phyloP scores from a whole-genome alignment of 1,284 basidiomycete species.

The Rhodotorula sp. region DNA sequence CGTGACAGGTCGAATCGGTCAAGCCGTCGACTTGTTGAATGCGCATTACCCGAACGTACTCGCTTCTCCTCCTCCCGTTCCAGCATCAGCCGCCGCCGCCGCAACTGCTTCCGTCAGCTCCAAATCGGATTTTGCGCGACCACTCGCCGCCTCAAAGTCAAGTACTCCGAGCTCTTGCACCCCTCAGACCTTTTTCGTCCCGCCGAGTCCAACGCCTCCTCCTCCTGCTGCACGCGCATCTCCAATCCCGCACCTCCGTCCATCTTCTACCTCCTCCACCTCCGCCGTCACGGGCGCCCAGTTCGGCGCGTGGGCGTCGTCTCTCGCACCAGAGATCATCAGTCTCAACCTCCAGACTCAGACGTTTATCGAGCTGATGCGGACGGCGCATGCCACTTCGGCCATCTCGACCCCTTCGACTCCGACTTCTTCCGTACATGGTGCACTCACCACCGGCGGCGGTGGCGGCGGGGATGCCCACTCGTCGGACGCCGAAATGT shows the following conservation, averaged over 20 bases:
- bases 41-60: constrained; percentile 68
- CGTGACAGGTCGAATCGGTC: constrained; percentile 65
- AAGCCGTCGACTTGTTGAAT: constrained; percentile 65
- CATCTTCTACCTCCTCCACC: neutral
- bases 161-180: neutral
- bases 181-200: constrained; percentile 31
- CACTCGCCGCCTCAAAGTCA: neutral
- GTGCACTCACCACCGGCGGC: constrained; percentile 16
- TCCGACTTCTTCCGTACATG: constrained; percentile 24
- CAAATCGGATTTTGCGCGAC: neutral
- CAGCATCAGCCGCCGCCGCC: constrained; percentile 40
- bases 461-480: constrained; percentile 16
- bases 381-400: constrained; percentile 62
- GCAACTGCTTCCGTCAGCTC: neutral
- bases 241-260: constrained; percentile 1
- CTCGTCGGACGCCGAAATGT: constrained; percentile 27
- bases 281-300: constrained; percentile 23
- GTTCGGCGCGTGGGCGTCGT: constrained; percentile 38
- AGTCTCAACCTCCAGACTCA: constrained; percentile 77
- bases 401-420: constrained; percentile 34
- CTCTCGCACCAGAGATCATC: constrained; percentile 66
- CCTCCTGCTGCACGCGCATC: neutral
- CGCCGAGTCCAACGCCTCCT: neutral
- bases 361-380: constrained; percentile 74
- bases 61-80: constrained; percentile 37